phyloP scores from a whole-genome alignment of 2,329 filamentous ascomycete species.

The Stagonosporopsis rhizophila region DNA sequence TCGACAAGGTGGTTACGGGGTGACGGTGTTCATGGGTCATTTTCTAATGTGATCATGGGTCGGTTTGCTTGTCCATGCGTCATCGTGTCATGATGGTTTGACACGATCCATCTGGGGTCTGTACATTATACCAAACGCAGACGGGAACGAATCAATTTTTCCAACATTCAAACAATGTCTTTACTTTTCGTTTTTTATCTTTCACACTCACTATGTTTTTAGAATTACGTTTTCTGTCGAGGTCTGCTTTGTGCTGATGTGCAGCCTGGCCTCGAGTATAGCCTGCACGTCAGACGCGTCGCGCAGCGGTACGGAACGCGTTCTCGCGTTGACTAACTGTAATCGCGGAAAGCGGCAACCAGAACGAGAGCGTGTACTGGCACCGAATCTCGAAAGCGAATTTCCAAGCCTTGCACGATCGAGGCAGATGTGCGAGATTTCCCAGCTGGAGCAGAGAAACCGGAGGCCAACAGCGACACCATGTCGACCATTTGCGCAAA shows the following conservation, averaged over 20 bases:
- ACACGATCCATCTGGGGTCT: conserved; percentile 49
- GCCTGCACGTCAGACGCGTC: conserved; percentile 1
- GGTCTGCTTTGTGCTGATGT: not conserved
- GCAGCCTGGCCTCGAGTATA: not conserved
- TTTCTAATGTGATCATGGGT: conserved; percentile 61
- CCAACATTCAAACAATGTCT: conserved; percentile 41
- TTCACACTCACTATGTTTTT: not conserved
- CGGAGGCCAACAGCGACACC: not conserved
- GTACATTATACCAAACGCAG: conserved; percentile 53
- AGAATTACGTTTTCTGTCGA: not conserved
- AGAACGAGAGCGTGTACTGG: not conserved
- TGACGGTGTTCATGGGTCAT: conserved; percentile 54
- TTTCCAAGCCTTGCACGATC: not conserved
- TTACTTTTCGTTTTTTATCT: conserved; percentile 4
- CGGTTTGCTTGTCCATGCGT: conserved; percentile 53
- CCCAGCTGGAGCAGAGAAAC: too few relatives aligned
- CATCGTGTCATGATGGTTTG: conserved; percentile 47
- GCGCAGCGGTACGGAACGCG: not conserved
- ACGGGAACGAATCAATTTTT: conserved; percentile 52
- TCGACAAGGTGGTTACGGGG: conserved; percentile 53
- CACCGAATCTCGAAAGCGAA: not conserved
- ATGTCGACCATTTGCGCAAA: not conserved
- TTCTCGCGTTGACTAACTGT: not conserved
- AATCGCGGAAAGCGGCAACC: not conserved
- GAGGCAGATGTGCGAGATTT: not conserved